These are phyloP conservation scores for Calonectria ilicicola DNA, from an alignment of 2,329 filamentous ascomycete species.

Conservation along the genomic window DNA sequence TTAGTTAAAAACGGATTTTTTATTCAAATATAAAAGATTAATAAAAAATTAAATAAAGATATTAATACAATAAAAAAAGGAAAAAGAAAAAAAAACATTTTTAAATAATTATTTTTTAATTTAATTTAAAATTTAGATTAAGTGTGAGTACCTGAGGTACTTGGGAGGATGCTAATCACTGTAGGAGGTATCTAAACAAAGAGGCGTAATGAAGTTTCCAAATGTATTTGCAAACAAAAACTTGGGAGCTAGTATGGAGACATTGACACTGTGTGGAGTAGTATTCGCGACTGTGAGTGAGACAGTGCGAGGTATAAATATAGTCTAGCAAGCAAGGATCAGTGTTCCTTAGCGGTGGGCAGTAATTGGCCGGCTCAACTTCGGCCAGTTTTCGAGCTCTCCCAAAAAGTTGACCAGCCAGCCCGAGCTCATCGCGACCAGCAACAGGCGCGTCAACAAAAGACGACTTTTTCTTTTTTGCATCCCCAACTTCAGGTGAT, in stretches of 20 bases:
- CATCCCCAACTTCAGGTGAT: constrained; percentile 49
- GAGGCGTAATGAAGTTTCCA: not conserved
- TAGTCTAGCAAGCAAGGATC: not conserved
- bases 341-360: constrained; percentile 24
- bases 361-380: constrained; percentile 39
- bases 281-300: not conserved
- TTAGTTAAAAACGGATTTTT: no score
- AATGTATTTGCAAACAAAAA: constrained; percentile 23
- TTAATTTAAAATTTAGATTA: no score
- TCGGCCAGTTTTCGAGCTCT: constrained; percentile 42
- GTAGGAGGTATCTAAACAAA: no score
- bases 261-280: not conserved
- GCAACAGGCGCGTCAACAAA: constrained; percentile 50
- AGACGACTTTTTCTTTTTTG: constrained; percentile 39
- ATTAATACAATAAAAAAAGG: no score
- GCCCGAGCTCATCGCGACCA: constrained; percentile 45
- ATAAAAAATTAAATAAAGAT: no score
- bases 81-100: no score
- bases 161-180: no score
- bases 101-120: no score
- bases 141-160: no score
- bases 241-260: not conserved
- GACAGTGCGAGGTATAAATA: constrained; percentile 33
- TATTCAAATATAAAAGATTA: no score
- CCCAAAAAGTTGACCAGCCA: constrained; percentile 45